Evolutionary conservation across 164 flowering plant species (phyloP), one percentile per base, ranked within the genome.

Genomic region (Aristolochia fimbriata): DNA sequence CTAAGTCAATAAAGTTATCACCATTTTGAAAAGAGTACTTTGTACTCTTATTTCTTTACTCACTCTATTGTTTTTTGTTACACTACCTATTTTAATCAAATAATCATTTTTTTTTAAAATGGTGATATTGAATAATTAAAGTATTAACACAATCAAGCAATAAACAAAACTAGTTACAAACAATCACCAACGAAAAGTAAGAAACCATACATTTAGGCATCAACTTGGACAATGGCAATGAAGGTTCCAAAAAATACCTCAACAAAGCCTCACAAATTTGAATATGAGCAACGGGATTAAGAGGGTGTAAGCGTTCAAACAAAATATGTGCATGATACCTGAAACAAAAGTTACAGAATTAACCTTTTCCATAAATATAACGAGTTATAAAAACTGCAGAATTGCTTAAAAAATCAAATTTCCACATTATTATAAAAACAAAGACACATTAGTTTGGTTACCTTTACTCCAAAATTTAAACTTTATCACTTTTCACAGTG

Each of bases 281-380:
- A 68, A 65, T 54, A 76, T 91, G 94, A 37, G 88, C 97, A 58
- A 84, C 96, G 0, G 97, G 96, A 79, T 84, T 85, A 52, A 91
- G 83, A 11, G 85, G 78, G 17, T 93, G 79, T 13, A 94, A 87
- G 19, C 96, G 96, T 41, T 82, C 83, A 67, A 94, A 84, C 31
- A 94, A 71, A 43, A 84, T 66, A 62, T 81, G 76, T 27, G 97
- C 93, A 78, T 94, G 97, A 67, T 67, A 78, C 99, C 97, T 94
- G 90, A 41, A 52, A 70, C 30, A 67, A 22, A n/a, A 52, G 25
- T 15, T 14, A 52, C 14, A 55, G 16, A 17, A 27, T 25, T 25
- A 30, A 27, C 1, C 21, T 14, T 27, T 16, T 2, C 16, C 16
- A 49, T 5, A 49, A 2, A 4, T 17, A 49, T 5, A 37, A 37